A percentile compares a stretch with the other conserved stretches of the same genome.
Conservation (phyloP, 1,284 basidiomycete species). For the Inonotus hispidus region DNA sequence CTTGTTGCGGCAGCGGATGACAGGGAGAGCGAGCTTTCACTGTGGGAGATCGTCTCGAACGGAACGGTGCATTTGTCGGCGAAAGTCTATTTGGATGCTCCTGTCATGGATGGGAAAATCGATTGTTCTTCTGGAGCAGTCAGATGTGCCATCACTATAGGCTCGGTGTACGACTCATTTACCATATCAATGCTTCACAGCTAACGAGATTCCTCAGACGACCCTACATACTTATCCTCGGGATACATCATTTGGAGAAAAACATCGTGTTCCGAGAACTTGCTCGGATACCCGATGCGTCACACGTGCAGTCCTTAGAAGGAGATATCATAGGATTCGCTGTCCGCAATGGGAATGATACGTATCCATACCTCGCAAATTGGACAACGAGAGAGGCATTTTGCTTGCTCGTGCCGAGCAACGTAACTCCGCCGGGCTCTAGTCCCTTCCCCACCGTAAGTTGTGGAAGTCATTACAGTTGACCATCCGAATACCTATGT, state of each 20-base stretch:
- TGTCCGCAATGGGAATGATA: constrained; percentile 5
- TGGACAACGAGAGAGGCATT: not conserved
- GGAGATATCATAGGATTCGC: constrained; percentile 9
- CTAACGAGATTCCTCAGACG: not conserved
- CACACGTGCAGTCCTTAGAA: not conserved
- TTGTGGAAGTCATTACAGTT: not conserved
- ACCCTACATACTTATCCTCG: not conserved
- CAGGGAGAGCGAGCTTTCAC: not conserved
- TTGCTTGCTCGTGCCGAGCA: not conserved
- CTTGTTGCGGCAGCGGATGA: constrained; percentile 1
- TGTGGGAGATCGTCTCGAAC: not conserved
- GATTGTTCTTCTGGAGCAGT: not conserved
- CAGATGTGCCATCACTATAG: constrained; percentile 5
- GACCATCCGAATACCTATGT: not conserved
- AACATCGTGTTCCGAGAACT: not conserved
- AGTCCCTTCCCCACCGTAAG: not conserved
- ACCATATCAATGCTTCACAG: not conserved
- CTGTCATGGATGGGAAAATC: constrained; percentile 7
- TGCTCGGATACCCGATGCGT: not conserved
- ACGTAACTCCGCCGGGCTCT: not conserved
- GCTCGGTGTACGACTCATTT: not conserved
- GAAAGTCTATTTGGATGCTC: not conserved
- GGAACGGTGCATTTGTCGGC: not conserved
- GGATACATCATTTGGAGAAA: not conserved
- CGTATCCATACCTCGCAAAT: constrained; percentile 2